Conservation (phyloP, 805 yeast genomes). For the Candida sithepensis region DNA sequence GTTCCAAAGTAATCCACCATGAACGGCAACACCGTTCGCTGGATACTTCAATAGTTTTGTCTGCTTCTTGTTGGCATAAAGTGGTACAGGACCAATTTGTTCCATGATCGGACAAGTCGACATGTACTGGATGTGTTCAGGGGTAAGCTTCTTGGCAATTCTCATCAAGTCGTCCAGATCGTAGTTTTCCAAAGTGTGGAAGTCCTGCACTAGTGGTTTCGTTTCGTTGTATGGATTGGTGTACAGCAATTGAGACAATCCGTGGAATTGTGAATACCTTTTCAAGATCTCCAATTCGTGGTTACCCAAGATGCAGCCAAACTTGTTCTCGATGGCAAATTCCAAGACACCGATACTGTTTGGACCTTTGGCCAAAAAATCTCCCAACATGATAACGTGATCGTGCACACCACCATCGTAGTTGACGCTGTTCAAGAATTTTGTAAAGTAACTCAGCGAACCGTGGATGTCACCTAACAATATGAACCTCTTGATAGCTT, state of each 20-base stretch:
- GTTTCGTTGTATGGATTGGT: conserved; percentile 11
- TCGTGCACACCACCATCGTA: conserved; percentile 46
- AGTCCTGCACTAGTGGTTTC: conserved; percentile 7
- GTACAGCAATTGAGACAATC: conserved; percentile 30
- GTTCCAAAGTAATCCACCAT: conserved; percentile 79
- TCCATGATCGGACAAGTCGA: conserved; percentile 63
- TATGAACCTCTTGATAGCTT: conserved; percentile 47
- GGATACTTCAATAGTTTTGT: conserved; percentile 21
- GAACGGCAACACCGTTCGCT: conserved; percentile 59
- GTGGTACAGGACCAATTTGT: conserved; percentile 58
- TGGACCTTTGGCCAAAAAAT: conserved; percentile 81
- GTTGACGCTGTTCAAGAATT: conserved; percentile 48
- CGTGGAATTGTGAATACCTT: conserved; percentile 60
- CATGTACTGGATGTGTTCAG: conserved; percentile 58
- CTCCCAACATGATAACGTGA: conserved; percentile 72
- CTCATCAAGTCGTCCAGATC: conserved; percentile 36
- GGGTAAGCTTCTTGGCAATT: conserved; percentile 52
- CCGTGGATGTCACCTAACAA: conserved; percentile 91
- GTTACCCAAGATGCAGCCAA: conserved; percentile 82
- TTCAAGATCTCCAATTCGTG: conserved; percentile 75
- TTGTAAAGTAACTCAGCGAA: conserved; percentile 49
- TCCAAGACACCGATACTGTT: conserved; percentile 68
- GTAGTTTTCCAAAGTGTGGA: conserved; percentile 21
- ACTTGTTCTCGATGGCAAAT: conserved; percentile 51
- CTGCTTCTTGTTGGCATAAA: conserved; percentile 28